These are phyloP conservation scores for Sungouiozyma intestinalis DNA, from an alignment of 805 yeast genomes.

Conservation along the genomic window DNA sequence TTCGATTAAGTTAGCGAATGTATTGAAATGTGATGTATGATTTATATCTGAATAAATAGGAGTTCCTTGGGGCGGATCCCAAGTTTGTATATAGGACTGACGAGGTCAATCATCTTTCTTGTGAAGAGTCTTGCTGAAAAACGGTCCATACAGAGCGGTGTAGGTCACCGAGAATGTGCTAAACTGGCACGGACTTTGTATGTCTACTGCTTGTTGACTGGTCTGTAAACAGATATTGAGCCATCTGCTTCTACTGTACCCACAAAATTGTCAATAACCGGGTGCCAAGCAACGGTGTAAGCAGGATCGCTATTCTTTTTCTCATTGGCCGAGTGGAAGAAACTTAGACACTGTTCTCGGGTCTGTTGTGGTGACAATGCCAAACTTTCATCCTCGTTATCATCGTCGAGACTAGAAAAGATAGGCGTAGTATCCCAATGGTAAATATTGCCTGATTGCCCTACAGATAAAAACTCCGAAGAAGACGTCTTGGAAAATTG, in stretches of 20 bases:
- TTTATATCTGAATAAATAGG: too few relatives aligned
- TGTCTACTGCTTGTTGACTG: too few relatives aligned
- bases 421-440: conserved; percentile 31
- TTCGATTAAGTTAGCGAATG: too few relatives aligned
- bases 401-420: conserved; percentile 36
- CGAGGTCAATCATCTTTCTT: too few relatives aligned
- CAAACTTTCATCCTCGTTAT: conserved; percentile 28
- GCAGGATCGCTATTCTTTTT: conserved; percentile 17
- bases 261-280: conserved; percentile 22
- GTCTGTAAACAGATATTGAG: conserved; percentile 24
- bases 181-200: too few relatives aligned
- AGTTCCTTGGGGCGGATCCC: too few relatives aligned
- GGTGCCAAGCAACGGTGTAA: conserved; percentile 25
- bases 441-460: conserved; percentile 26
- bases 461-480: conserved; percentile 24
- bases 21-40: too few relatives aligned
- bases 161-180: too few relatives aligned
- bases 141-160: too few relatives aligned
- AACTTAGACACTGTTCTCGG: conserved; percentile 23
- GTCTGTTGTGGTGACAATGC: conserved; percentile 28
- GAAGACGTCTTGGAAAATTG: conserved; percentile 24
- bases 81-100: too few relatives aligned
- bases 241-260: conserved; percentile 27
- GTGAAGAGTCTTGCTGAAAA: too few relatives aligned
- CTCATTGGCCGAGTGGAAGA: conserved; percentile 24